phyloP scores from a whole-genome alignment of 129 eudicot genomes.

The carrot (Daucus carota) region DNA sequence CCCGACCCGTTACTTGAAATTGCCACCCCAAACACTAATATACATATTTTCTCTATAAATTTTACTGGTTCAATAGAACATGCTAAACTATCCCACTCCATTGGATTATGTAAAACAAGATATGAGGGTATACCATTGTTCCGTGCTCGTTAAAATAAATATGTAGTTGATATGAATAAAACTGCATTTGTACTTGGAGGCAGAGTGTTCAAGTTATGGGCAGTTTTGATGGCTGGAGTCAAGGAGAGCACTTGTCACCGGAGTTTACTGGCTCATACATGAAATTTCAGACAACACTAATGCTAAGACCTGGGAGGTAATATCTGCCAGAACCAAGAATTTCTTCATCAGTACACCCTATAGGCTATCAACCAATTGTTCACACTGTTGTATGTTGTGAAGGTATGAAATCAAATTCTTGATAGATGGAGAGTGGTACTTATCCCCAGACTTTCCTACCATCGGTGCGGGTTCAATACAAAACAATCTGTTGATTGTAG shows the following conservation, averaged over 20 bases:
- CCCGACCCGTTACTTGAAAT: too few relatives aligned
- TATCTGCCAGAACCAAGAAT: neutral
- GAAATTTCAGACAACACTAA: conserved; percentile 59
- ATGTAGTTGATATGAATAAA: too few relatives aligned
- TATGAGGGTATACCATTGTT: too few relatives aligned
- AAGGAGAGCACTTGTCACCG: conserved; percentile 83
- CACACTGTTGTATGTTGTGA: neutral
- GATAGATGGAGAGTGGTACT: conserved; percentile 86
- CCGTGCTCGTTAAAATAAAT: too few relatives aligned
- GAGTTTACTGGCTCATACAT: conserved; percentile 73
- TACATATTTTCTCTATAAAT: neutral
- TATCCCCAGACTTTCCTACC: conserved; percentile 71
- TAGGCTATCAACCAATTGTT: neutral
- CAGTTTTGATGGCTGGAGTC: conserved; percentile 90
- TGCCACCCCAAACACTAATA: too few relatives aligned
- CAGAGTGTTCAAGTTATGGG: conserved; percentile 99
- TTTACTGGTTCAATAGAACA: neutral
- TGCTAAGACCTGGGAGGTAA: conserved; percentile 97
- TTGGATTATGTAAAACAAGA: neutral
- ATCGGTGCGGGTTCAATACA: conserved; percentile 72
- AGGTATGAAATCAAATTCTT: conserved; percentile 96
- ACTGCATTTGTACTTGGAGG: too few relatives aligned
- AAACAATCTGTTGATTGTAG: conserved; percentile 77
- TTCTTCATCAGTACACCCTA: neutral
- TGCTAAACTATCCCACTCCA: neutral